phyloP scores from a whole-genome alignment of 805 yeast species.

The Saturnispora sekii region DNA sequence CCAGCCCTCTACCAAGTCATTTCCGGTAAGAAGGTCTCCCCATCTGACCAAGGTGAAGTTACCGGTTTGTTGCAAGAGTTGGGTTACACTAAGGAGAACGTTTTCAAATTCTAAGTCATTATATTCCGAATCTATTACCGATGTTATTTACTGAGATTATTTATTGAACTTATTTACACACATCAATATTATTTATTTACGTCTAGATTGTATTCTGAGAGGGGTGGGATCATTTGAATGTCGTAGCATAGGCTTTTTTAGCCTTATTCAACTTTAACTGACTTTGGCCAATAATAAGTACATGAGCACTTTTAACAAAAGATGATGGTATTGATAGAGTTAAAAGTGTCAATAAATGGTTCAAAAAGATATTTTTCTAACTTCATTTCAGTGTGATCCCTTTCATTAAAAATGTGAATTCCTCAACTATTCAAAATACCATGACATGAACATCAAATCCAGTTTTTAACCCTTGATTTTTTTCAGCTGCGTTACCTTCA shows the following conservation, averaged over 20 bases:
- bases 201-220: background rate
- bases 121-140: background rate
- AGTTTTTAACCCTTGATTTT: no score
- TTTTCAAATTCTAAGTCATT: conserved; percentile 62
- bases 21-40: conserved; percentile 78
- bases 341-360: no score
- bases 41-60: conserved; percentile 91
- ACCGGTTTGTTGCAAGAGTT: conserved; percentile 80
- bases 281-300: no score
- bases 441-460: no score
- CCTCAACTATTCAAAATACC: no score
- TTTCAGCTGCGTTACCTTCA: background rate
- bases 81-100: conserved; percentile 80
- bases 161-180: background rate
- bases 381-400: no score
- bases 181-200: background rate
- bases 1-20: conserved; percentile 81
- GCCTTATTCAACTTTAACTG: no score
- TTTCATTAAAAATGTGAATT: no score
- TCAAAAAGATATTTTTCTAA: no score
- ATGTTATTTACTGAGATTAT: conserved; percentile 3
- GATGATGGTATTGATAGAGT: no score
- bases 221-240: background rate
- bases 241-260: no score
- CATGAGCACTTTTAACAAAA: no score